Conservation (phyloP, 148 eudicot genomes). For the Rhododendron vialii region DNA sequence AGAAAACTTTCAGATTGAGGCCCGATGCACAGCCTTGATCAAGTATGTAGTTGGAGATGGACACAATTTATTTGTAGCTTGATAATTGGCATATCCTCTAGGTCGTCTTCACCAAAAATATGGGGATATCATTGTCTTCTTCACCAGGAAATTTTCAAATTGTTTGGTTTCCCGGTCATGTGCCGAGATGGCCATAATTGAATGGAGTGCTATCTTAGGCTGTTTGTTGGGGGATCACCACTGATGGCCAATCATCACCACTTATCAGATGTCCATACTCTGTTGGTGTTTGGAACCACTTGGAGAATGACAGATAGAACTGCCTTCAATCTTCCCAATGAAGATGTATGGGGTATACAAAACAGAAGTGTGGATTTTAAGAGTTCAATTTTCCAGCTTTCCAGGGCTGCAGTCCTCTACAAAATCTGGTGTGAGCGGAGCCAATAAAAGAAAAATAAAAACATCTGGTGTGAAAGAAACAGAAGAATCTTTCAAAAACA, state of each 20-base stretch:
- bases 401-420: no score
- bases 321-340: no score
- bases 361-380: no score
- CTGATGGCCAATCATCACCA: not conserved
- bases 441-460: no score
- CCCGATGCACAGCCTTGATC: not conserved
- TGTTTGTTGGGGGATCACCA: not conserved
- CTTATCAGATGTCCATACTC: not conserved
- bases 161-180: not conserved
- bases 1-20: not conserved
- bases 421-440: no score
- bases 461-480: no score
- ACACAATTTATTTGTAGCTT: not conserved
- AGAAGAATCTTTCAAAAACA: no score
- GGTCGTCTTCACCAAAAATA: not conserved
- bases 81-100: not conserved
- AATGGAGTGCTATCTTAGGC: not conserved
- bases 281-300: no score
- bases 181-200: not conserved
- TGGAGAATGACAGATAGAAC: no score
- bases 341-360: no score
- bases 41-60: no score
- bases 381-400: no score
- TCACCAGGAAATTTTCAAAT: not conserved
- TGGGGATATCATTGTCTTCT: not conserved